Evolutionary conservation across 257 asterid species (phyloP), one percentile per base, ranked within the genome.

Genomic region (Craterostigma plantagineum): DNA sequence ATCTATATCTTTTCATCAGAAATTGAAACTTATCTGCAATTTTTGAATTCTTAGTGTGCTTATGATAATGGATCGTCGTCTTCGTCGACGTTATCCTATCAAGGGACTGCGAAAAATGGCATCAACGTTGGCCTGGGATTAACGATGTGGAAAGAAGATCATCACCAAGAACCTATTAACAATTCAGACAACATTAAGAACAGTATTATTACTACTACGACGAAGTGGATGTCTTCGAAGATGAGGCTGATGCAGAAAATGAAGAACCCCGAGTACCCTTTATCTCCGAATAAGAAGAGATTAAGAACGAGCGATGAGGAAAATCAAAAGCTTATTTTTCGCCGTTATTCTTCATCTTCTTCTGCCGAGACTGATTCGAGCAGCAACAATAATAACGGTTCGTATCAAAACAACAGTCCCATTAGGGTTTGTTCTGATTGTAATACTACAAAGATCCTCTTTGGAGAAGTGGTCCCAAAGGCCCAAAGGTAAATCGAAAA

Each of bases 391-490:
- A 66, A 18, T 60, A 77, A 10, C 58, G 67, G n/a, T n/a, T n/a
- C n/a, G n/a, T n/a, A n/a, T n/a, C n/a, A n/a, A n/a, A n/a, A n/a
- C n/a, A 63, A 42, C 43, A 50, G 54, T 59, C 86, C 87, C 53
- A 68, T 71, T 81, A 87, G 95, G 97, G 95, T 82, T 78, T 87
- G 97, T 50, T 47, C 92, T 16, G 90, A 87, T 64, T 87, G 97
- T 61, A 71, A 68, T 76, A 87, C 97, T 4, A 81, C 97, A 37
- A 87, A 79, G 67, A 87, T 36, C 97, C 97, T 65, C 91, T 87
- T 15, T 87, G 97, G 97, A 76, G 97, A 66, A 79, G 97, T 66
- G 97, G 97, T 43, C 97, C 97, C 33, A 73, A 79, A 59, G 97
- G 95, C 51, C 97, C 97, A 38, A 87, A 87, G 97, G 97, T 78